These are phyloP conservation scores for Fusarium sp. DNA, from an alignment of 2,329 filamentous ascomycete genomes.

Conservation along the genomic window DNA sequence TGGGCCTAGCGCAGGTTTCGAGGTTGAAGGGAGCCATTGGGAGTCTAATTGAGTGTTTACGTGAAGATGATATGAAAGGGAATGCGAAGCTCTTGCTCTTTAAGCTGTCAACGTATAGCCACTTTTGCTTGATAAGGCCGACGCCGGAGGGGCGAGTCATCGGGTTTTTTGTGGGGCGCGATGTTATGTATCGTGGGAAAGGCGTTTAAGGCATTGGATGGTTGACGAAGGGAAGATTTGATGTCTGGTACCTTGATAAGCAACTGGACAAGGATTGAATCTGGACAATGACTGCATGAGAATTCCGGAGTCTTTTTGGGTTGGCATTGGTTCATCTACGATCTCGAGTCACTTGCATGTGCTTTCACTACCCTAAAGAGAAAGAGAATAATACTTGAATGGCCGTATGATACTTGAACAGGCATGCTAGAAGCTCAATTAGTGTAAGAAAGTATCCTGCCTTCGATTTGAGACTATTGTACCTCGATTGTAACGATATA, in stretches of 20 bases:
- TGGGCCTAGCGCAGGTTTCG: conserved; percentile 78
- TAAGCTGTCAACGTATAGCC: conserved; percentile 17
- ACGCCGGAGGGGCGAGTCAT: conserved; percentile 46
- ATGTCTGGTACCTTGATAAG: conserved; percentile 7
- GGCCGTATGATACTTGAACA: neutral
- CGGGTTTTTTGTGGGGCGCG: conserved; percentile 38
- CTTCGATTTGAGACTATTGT: neutral
- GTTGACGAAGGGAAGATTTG: neutral
- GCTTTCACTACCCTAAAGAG: conserved; percentile 4
- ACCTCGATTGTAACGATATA: neutral
- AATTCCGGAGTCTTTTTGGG: neutral
- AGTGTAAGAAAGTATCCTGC: fast-evolving
- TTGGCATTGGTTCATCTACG: neutral
- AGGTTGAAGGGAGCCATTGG: conserved; percentile 76
- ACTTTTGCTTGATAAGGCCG: conserved; percentile 31
- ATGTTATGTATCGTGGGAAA: conserved; percentile 2
- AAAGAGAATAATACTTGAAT: neutral
- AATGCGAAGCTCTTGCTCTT: conserved; percentile 27
- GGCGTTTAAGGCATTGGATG: neutral
- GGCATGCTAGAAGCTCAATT: neutral
- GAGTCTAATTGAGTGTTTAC: neutral
- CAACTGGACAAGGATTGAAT: neutral
- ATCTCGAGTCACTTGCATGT: neutral
- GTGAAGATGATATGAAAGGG: neutral
- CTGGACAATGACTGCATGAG: neutral